Evolutionary conservation across 306 rosid species (phyloP).

Genomic region (Vigna mungo): DNA sequence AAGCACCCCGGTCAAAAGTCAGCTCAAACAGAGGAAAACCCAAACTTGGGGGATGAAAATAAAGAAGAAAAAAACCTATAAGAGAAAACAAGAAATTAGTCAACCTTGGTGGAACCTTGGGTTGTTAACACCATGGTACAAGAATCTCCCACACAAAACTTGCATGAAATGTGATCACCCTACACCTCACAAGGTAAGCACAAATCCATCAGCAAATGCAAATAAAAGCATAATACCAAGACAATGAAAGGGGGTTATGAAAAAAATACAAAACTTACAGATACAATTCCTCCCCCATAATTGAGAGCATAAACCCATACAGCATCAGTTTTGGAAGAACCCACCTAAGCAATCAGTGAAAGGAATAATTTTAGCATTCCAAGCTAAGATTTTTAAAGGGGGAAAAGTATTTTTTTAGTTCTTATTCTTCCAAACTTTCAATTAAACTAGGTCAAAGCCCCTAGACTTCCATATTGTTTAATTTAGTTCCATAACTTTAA

Average conservation of each 20-base stretch:
- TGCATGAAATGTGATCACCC: conserved; percentile 84
- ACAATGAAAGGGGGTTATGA: background rate
- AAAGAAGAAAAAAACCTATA: background rate
- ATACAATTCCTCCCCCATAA: conserved; percentile 95
- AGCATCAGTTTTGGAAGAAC: conserved; percentile 74
- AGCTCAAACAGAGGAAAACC: conserved; percentile 6
- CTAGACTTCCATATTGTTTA: no score
- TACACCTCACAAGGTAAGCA: conserved; percentile 38
- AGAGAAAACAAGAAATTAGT: background rate
- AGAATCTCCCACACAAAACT: conserved; percentile 61
- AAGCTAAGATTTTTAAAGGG: conserved; percentile 22
- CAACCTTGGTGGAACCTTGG: conserved; percentile 94
- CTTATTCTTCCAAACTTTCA: no score
- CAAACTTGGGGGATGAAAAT: background rate
- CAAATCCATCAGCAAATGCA: conserved; percentile 30
- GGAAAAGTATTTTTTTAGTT: no score
- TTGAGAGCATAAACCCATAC: conserved; percentile 87
- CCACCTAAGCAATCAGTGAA: conserved; percentile 62
- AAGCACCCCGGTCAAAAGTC: conserved; percentile 7
- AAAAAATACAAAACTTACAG: conserved; percentile 57
- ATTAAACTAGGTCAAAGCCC: no score
- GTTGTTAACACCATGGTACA: conserved; percentile 83
- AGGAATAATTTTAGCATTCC: conserved; percentile 22
- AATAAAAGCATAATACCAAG: background rate
- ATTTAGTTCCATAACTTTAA: no score